Evolutionary conservation across 2,329 filamentous ascomycete species (phyloP), one percentile per base, ranked within the genome.

Genomic region (Mycosphaerella arachidis): DNA sequence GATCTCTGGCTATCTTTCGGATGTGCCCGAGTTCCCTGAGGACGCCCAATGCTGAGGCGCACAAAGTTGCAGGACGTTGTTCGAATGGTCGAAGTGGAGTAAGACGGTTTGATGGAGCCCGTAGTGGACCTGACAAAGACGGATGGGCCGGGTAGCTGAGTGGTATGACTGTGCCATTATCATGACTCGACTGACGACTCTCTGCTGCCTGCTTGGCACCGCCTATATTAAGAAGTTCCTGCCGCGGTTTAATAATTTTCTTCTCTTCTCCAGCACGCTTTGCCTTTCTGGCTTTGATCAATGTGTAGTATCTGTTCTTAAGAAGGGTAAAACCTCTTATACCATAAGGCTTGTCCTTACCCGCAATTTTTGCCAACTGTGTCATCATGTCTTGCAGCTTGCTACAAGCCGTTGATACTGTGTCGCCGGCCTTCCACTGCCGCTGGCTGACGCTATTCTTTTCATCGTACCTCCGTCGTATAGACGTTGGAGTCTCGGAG

Each of bases 261-360:
- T 53, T 46, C 37, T 45, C 24, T 50, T 48, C 24, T 53, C 7
- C 51, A 59, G 57, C 54, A 45, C 33, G 45, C 53, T 53, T 56
- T 60, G 54, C 54, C 58, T 27, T 35, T 40, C 35, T 16, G 58
- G 58, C 58, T 60, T n/a, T 53, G 58, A 57, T 57, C 58, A 24
- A 60, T 57, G 54, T 54, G 62, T 64, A 64, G 62, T 62, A 62
- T 61, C 62, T 62, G 61, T 63, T 63, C 60, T 63, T 60, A 57
- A 54, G 50, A 33, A 58, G 60, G 61, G 54, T 60, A 48, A 60
- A 31, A 45, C 58, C 57, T 63, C 27, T 50, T 57, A 13, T 12
- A 37, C 53, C 16, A 53, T 18, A 56, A 27, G 35, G 29, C 57
- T 46, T 50, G 52, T 35, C 53, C 54, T 56, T 45, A 57, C 6